Percentiles rank a stretch among this genome's conserved stretches.
Conservation (phyloP, 73 alveolate genomes). For the Blepharisma japonicum region DNA sequence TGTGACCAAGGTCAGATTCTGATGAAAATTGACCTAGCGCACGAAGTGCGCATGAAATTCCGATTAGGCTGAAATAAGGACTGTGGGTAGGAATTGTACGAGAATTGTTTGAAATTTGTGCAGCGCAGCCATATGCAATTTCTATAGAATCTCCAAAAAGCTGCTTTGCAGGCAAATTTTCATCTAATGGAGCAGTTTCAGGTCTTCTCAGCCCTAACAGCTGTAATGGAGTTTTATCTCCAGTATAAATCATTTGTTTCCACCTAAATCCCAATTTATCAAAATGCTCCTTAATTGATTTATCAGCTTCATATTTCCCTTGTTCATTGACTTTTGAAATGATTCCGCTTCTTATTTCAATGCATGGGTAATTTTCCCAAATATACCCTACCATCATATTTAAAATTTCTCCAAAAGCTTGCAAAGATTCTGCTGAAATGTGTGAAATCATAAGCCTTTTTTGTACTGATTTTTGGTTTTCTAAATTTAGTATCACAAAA, state of each 20-base stretch:
- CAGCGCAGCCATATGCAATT: background rate
- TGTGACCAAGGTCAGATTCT: background rate
- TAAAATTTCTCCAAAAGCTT: background rate
- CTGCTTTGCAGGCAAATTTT: background rate
- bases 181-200: background rate
- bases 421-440: background rate
- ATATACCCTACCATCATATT: background rate
- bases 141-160: constrained; percentile 8
- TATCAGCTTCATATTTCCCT: constrained; percentile 28
- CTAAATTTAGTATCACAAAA: constrained; percentile 1
- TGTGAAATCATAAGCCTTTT: background rate
- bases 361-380: background rate
- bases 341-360: background rate
- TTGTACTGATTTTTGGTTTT: constrained; percentile 19
- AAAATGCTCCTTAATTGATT: background rate
- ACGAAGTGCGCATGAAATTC: background rate
- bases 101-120: background rate
- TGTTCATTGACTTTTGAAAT: background rate
- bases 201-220: background rate
- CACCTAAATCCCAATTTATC: constrained; percentile 25
- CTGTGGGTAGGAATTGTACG: background rate
- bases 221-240: background rate
- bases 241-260: background rate
- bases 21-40: background rate
- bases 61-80: background rate